Percentiles rank a stretch among this genome's conserved stretches.
Conservation (phyloP, 2,329 filamentous ascomycete species). For the Calonectria montana region DNA sequence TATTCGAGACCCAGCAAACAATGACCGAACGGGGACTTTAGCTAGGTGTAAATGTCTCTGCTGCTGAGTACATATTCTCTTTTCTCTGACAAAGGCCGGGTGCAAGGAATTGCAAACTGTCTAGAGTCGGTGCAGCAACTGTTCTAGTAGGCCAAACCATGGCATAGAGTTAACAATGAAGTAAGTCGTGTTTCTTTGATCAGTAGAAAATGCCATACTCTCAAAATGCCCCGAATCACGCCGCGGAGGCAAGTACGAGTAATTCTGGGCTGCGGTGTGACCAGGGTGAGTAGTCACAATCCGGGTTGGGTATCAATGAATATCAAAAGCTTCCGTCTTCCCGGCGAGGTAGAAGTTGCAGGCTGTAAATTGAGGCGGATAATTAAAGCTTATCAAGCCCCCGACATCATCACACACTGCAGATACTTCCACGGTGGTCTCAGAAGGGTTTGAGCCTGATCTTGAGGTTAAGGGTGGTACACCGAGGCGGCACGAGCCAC, state of each 20-base stretch:
- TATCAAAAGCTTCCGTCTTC: not conserved
- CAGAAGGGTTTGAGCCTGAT: not conserved
- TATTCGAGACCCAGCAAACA: slow-evolving; percentile 13
- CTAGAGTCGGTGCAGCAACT: not conserved
- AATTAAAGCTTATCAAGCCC: not conserved
- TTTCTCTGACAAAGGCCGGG: not conserved
- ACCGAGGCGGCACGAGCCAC: slow-evolving; percentile 14
- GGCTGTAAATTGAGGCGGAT: not conserved
- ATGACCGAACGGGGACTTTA: not conserved
- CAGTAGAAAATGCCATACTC: not conserved
- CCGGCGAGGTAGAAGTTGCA: not conserved
- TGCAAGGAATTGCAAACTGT: not conserved
- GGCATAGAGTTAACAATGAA: not conserved
- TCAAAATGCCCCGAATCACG: not conserved
- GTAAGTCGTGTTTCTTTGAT: not conserved
- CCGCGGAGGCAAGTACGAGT: not conserved
- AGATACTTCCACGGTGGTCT: not conserved
- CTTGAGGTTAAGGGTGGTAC: slow-evolving; percentile 6
- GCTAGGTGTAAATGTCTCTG: not conserved
- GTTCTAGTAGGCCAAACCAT: not conserved
- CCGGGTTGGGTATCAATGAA: not conserved
- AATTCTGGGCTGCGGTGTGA: not conserved
- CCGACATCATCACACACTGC: not conserved
- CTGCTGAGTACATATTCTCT: not conserved
- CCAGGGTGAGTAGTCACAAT: not conserved